A percentile compares a stretch with the other conserved stretches of the same genome.
These are phyloP conservation scores for Fusarium sp. DNA, from an alignment of 2,329 filamentous ascomycete genomes.

Conservation along the genomic window DNA sequence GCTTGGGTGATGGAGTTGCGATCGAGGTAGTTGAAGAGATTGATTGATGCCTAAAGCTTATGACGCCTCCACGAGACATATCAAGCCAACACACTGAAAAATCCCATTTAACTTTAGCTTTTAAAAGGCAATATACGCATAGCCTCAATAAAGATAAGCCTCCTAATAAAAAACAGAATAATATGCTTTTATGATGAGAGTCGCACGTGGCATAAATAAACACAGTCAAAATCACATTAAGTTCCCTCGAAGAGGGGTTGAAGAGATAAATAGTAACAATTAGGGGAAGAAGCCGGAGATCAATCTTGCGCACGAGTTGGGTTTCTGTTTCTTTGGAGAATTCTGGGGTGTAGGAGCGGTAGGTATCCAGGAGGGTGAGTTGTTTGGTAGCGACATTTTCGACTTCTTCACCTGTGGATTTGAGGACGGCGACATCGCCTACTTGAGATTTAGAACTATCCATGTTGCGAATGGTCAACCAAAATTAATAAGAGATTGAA, in stretches of 20 bases:
- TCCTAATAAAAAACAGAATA: too few species aligned
- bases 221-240: too few species aligned
- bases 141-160: too few species aligned
- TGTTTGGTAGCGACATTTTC: background rate
- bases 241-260: too few species aligned
- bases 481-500: too few species aligned
- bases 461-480: fast-evolving
- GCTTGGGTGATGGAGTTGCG: background rate
- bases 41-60: too few species aligned
- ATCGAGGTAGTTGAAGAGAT: background rate
- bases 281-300: background rate
- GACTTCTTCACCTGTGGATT: background rate
- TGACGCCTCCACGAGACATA: too few species aligned
- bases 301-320: background rate
- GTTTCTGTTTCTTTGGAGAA: background rate
- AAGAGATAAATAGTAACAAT: background rate
- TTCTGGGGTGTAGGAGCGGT: background rate
- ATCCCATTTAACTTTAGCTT: too few species aligned
- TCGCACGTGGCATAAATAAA: too few species aligned
- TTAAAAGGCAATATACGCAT: too few species aligned
- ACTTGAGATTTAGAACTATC: background rate
- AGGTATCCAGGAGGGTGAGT: background rate
- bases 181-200: too few species aligned
- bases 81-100: too few species aligned
- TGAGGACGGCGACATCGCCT: background rate